phyloP scores from a whole-genome alignment of 371 early-diverging fungal species.

The Smittium culicis region DNA sequence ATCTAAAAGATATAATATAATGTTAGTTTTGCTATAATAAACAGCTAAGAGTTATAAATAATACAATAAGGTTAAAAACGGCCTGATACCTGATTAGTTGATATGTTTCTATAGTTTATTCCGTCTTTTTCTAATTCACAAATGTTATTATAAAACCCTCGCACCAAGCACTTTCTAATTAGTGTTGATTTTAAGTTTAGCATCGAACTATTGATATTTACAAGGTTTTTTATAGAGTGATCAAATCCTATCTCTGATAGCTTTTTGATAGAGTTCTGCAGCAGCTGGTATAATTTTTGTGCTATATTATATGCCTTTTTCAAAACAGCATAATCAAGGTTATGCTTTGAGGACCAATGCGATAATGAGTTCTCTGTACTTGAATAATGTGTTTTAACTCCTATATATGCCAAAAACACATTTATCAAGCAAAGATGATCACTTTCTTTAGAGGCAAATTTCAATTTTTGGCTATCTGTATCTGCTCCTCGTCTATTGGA shows the following conservation, averaged over 20 bases:
- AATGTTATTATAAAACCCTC: background rate
- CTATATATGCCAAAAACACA: background rate
- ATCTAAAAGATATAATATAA: background rate
- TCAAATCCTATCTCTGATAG: background rate
- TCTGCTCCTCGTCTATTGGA: background rate
- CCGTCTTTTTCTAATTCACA: background rate
- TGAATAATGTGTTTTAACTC: background rate
- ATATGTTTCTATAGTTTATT: background rate
- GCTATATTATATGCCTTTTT: background rate
- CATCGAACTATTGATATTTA: background rate
- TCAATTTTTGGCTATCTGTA: background rate
- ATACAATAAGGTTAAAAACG: background rate
- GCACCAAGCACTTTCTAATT: background rate
- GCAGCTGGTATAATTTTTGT: background rate
- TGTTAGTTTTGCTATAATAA: too few species aligned
- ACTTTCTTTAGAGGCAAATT: background rate
- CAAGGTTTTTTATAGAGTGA: background rate
- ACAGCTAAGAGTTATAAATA: too few species aligned
- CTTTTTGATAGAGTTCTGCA: background rate
- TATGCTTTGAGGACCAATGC: background rate
- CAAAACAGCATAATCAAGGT: background rate
- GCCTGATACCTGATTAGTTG: background rate
- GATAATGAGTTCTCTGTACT: background rate
- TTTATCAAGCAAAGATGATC: background rate
- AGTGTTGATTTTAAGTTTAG: background rate